Evolutionary conservation across 495 filamentous ascomycete genomes (phyloP), one percentile per base, ranked within the genome.

Genomic region (Achaetomiella virescens): DNA sequence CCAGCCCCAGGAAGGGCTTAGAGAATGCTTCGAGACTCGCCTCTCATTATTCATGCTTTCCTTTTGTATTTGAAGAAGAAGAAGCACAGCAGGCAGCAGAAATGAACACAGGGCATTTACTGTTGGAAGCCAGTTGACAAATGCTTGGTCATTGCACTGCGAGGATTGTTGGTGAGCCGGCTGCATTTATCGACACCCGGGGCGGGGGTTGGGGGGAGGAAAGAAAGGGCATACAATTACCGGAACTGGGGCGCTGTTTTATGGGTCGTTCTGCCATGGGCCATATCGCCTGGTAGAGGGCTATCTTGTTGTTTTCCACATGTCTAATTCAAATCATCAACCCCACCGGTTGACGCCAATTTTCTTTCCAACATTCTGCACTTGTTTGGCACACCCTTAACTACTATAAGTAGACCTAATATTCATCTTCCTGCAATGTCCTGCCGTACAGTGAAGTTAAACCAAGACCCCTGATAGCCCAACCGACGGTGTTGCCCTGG

Each of bases 21-120:
- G 50, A 25, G 50, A 36, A 37, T 40, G 46, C 41, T 37, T 37
- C 15, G 57, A 48, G 56, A 45, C 47, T 44, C 52, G 44, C 27
- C 57, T 51, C 51, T 59, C 57, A 47, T 59, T 54, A 18, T 17
- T 18, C 9, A 37, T 36, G 3, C 24, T 54, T 55, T 38, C 29
- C 20, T 44, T 54, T 42, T 55, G 57, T 59, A 42, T 5, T 37
- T 21, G 31, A 37, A 36, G 24, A 18, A 31, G 27, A 31, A 15
- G 31, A 37, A 36, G 24, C 11, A 31, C 5, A 31, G 27, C 27
- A 31, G 9, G 42, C 40, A 46, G 31, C 22, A 44, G 38, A 52
- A 24, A 60, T 33, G 22, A 43, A 35, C 25, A 21, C 25, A 31
- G 36, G 24, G 7, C 27, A 9, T 7, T 22, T 18, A 31, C 25